These are phyloP conservation scores for Camelina laxa DNA, from an alignment of 345 rosid genomes.

Conservation along the genomic window DNA sequence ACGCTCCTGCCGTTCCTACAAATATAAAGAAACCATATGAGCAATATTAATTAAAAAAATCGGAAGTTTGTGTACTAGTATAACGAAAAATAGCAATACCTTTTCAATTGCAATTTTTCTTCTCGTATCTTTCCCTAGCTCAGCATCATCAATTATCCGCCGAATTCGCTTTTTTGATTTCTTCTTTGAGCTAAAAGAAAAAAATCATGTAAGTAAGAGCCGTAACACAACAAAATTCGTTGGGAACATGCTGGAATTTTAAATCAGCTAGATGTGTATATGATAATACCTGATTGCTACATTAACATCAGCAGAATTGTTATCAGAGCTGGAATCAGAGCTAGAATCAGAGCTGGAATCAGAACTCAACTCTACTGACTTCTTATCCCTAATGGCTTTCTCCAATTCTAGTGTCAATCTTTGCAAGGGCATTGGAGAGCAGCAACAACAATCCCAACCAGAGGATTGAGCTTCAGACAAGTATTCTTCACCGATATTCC, in stretches of 20 bases:
- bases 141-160: slow-evolving; percentile 95
- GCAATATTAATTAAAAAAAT: neutral
- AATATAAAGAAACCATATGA: slow-evolving; percentile 34
- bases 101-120: slow-evolving; percentile 98
- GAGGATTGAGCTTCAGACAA: slow-evolving; percentile 64
- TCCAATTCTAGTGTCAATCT: slow-evolving; percentile 68
- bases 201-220: slow-evolving; percentile 29
- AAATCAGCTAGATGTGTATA: slow-evolving; percentile 3
- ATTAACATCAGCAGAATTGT: slow-evolving; percentile 59
- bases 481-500: slow-evolving; percentile 79
- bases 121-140: slow-evolving; percentile 96
- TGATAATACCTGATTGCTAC: slow-evolving; percentile 60
- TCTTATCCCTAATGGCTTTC: slow-evolving; percentile 66
- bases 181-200: slow-evolving; percentile 62
- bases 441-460: slow-evolving; percentile 87
- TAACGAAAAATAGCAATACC: slow-evolving; percentile 49
- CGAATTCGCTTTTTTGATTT: slow-evolving; percentile 85
- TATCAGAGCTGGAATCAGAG: slow-evolving; percentile 56
- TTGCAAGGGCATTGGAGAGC: slow-evolving; percentile 76
- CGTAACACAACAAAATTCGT: slow-evolving; percentile 28
- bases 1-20: slow-evolving; percentile 96
- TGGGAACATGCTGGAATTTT: slow-evolving; percentile 28
- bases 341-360: slow-evolving; percentile 53
- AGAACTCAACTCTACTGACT: slow-evolving; percentile 43
- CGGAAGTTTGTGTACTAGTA: neutral